These are phyloP conservation scores for Cicer pinnatifidum DNA, from an alignment of 306 rosid genomes.

Conservation along the genomic window DNA sequence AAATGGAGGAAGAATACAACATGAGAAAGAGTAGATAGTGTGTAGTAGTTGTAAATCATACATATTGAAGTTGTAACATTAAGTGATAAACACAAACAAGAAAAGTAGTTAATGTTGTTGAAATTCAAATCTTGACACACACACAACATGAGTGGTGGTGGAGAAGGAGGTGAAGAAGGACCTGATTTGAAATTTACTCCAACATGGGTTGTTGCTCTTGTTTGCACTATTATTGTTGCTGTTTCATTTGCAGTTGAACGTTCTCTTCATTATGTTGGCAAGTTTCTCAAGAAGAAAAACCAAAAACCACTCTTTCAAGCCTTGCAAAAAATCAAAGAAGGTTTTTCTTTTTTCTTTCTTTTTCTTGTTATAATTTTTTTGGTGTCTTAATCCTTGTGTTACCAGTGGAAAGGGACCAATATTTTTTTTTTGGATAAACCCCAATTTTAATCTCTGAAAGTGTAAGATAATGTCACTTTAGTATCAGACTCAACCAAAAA, in stretches of 20 bases:
- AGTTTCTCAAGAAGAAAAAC: conserved; percentile 57
- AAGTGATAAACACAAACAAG: background rate
- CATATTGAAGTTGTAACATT: background rate
- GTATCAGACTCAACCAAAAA: too few species aligned
- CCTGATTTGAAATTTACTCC: conserved; percentile 68
- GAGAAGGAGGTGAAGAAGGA: conserved; percentile 43
- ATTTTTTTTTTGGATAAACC: too few species aligned
- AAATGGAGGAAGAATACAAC: too few species aligned
- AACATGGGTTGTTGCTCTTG: conserved; percentile 80
- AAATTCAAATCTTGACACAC: too few species aligned
- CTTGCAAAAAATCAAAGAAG: conserved; percentile 74
- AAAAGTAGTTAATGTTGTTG: background rate
- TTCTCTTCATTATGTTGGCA: conserved; percentile 63
- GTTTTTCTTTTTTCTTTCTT: conserved; percentile 22
- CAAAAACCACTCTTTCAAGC: conserved; percentile 85
- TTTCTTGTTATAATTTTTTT: background rate
- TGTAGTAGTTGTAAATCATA: too few species aligned
- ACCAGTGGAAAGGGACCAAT: too few species aligned
- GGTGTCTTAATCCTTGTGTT: too few species aligned
- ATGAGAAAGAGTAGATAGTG: too few species aligned
- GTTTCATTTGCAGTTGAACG: conserved; percentile 67
- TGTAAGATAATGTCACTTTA: too few species aligned
- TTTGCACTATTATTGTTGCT: conserved; percentile 71
- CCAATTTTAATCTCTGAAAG: too few species aligned
- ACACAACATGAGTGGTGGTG: conserved; percentile 36